Evolutionary conservation across 2,329 filamentous ascomycete genomes (phyloP).

Genomic region (Colletotrichum sp.): DNA sequence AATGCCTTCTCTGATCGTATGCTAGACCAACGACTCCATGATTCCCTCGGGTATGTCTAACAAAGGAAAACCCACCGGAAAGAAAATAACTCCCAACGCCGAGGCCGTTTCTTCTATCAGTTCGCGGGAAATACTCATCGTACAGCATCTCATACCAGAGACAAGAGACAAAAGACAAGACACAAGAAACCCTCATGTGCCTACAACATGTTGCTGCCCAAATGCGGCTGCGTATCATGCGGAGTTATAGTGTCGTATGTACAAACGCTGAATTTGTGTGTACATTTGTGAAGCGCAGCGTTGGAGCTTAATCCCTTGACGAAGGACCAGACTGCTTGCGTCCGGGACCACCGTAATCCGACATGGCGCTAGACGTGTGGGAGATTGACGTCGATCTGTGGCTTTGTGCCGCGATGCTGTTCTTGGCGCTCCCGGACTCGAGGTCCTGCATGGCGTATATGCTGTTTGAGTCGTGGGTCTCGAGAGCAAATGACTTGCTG

Average conservation of each 20-base stretch:
- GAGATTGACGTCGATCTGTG: conserved; percentile 1
- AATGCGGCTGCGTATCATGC: neutral
- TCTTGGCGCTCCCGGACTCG: neutral
- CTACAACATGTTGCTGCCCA: neutral
- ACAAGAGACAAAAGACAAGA: neutral
- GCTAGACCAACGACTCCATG: neutral
- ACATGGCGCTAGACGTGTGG: neutral
- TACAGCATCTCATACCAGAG: neutral
- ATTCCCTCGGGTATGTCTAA: neutral
- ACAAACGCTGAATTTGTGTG: neutral
- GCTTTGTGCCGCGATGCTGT: neutral
- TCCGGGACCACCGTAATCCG: neutral
- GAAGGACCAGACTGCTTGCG: neutral
- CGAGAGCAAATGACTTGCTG: neutral
- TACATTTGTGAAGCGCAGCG: neutral
- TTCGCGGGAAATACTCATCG: neutral
- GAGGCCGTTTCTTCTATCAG: neutral
- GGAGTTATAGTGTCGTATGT: neutral
- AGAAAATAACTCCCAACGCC: neutral
- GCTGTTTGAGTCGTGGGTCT: neutral
- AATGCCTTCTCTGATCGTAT: neutral
- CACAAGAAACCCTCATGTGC: neutral
- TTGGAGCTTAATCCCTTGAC: neutral
- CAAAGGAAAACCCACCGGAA: neutral
- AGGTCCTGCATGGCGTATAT: neutral